A percentile compares a stretch with the other conserved stretches of the same genome.
phyloP scores from a whole-genome alignment of 148 eudicot genomes.

The Rhododendron griersonianum region DNA sequence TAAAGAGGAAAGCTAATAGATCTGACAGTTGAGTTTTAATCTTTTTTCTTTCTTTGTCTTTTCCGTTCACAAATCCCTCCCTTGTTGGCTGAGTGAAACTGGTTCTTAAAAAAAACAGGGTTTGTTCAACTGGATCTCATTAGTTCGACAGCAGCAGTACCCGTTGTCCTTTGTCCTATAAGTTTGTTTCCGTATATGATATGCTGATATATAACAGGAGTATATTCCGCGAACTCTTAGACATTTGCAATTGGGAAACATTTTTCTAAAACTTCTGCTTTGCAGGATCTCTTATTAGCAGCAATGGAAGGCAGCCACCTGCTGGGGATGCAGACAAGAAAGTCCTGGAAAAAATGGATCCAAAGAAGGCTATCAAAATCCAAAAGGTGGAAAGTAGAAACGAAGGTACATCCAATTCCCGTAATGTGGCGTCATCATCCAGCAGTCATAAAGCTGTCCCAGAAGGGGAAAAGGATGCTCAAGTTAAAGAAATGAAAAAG shows the following conservation, averaged over 20 bases:
- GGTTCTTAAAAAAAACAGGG: not conserved
- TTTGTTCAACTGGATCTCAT: not conserved
- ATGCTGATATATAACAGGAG: not conserved
- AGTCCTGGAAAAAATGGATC: not conserved
- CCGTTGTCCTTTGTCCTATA: not conserved
- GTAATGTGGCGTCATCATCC: constrained; percentile 10
- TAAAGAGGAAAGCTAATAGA: not conserved
- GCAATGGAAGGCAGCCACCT: constrained; percentile 5
- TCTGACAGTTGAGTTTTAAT: not conserved
- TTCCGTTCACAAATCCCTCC: not conserved
- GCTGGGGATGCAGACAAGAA: not conserved
- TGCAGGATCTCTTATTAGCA: constrained; percentile 14
- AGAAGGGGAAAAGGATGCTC: constrained; percentile 17
- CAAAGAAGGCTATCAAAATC: not conserved
- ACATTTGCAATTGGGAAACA: not conserved
- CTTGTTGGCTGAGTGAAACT: not conserved
- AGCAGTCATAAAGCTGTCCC: constrained; percentile 2
- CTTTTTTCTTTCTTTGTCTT: not conserved
- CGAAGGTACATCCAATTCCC: constrained; percentile 7
- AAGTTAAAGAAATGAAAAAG: constrained; percentile 10
- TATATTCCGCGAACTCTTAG: not conserved
- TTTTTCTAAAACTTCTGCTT: not conserved
- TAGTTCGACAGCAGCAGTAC: not conserved
- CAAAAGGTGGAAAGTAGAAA: constrained; percentile 6
- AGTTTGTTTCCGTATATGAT: not conserved